Evolutionary conservation across 2,329 filamentous ascomycete species (phyloP), one percentile per base, ranked within the genome.

Genomic region (Coniella vitis): DNA sequence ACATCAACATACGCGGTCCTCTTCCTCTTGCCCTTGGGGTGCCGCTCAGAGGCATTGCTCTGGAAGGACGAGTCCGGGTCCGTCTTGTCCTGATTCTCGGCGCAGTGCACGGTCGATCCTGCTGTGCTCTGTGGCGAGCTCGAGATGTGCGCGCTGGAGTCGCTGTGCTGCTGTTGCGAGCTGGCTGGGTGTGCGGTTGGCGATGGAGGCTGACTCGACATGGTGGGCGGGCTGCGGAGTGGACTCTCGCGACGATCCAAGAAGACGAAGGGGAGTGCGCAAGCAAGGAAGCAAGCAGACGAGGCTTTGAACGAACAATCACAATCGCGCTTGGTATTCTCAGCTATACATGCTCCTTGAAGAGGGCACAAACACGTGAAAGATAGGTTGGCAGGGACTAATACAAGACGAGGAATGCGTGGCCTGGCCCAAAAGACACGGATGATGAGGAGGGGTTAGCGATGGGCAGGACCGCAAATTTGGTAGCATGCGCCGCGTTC

Each of bases 1-100:
- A 29, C 19, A 25, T 48, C 40, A 57, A 72, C 75, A 60, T 75
- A 83, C 79, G 76, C 76, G 51, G 79, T 83, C 55, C 79, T 68
- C 65, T 83, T 83, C 66, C 79, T 71, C 70, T 78, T 81, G 56
- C 72, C 74, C 66, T 78, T 79, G 55, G 77, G 76, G 55, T 79
- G 77, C 37, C 69, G 67, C 51, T 69, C 66, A 20, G 45, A 47
- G 13, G 54, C 44, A 31, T 47, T 52, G 49, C 49, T 54, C 49
- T 47, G 46, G 43, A 49, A 48, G 14, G 49, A 52, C 13, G 48
- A 51, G 31, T 54, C 51, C 21, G 48, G 21, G 16, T 51, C 51
- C n/a, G 12, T 32, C 22, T 29, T 45, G 16, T 54, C 39, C 22
- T 32, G 22, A 19, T 42, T 17, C 19, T 51, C 48, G 17, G 47